Evolutionary conservation across 768 basidiomycete genomes (phyloP).

Genomic region (Boletellus ananas): DNA sequence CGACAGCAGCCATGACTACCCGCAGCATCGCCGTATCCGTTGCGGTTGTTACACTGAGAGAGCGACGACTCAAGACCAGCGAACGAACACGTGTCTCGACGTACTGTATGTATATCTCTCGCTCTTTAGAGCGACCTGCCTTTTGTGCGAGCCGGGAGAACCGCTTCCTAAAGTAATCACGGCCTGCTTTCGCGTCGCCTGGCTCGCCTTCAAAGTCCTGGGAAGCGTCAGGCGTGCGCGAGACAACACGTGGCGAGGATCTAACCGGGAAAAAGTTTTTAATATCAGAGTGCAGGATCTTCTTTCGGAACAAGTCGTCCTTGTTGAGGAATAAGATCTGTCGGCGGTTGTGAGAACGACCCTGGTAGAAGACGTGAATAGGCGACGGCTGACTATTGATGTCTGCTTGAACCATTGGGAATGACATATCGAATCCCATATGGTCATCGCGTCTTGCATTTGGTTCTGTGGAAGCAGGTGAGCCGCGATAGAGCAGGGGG

Average conservation of each 20-base stretch:
- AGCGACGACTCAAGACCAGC: conserved; percentile 6
- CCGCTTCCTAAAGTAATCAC: conserved; percentile 86
- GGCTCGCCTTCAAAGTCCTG: conserved; percentile 84
- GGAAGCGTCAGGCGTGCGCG: neutral
- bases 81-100: conserved; percentile 30
- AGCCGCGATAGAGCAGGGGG: conserved; percentile 1
- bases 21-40: conserved; percentile 85
- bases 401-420: conserved; percentile 97
- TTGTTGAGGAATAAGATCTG: conserved; percentile 96
- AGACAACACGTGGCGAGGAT: neutral
- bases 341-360: conserved; percentile 1
- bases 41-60: conserved; percentile 74
- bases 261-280: conserved; percentile 84
- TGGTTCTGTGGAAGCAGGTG: conserved; percentile 60
- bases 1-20: conserved; percentile 94
- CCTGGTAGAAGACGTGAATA: neutral
- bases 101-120: conserved; percentile 93
- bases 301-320: conserved; percentile 86
- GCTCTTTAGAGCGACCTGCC: conserved; percentile 76
- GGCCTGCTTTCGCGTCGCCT: conserved; percentile 67
- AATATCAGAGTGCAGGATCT: conserved; percentile 79
- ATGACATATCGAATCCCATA: conserved; percentile 98
- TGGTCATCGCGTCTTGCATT: conserved; percentile 99
- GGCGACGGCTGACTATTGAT: conserved; percentile 62
- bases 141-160: conserved; percentile 82